Conservation (phyloP, 192 early-diverging fungal species). For the Mortierella hygrophila region DNA sequence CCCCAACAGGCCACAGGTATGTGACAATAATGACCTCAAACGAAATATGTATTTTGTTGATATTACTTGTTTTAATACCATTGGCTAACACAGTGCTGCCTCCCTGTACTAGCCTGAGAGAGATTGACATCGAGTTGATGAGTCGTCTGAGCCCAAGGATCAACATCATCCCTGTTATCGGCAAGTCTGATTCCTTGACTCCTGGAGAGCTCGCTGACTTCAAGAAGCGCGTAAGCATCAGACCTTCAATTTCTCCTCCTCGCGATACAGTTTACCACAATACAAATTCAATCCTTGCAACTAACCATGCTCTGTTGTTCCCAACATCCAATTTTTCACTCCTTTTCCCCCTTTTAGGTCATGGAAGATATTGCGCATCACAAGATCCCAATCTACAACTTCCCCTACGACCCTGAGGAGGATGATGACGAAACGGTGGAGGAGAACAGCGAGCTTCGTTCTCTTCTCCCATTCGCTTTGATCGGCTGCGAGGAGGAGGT, state of each 20-base stretch:
- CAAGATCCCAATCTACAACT: slow-evolving; percentile 97
- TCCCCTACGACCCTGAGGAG: slow-evolving; percentile 95
- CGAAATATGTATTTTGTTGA: neutral
- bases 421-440: slow-evolving; percentile 99
- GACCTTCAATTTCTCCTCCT: neutral
- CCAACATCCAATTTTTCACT: neutral
- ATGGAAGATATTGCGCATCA: slow-evolving; percentile 98
- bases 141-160: slow-evolving; percentile 89
- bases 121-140: slow-evolving; percentile 97
- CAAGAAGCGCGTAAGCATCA: slow-evolving; percentile 82
- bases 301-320: neutral
- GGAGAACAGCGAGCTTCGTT: slow-evolving; percentile 95
- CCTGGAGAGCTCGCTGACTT: slow-evolving; percentile 87
- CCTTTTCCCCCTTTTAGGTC: slow-evolving; percentile 56
- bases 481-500: slow-evolving; percentile 95
- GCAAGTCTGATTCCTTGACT: slow-evolving; percentile 92
- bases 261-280: neutral
- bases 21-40: neutral
- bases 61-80: neutral
- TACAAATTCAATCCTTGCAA: neutral
- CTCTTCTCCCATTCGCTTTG: slow-evolving; percentile 94
- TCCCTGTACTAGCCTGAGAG: slow-evolving; percentile 73
- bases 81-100: neutral
- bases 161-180: slow-evolving; percentile 97
- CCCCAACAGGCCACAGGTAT: slow-evolving; percentile 95